Base-by-base conservation (phyloP, 2,329 filamentous ascomycete species). In the Colletotrichum brevisporum region DNA sequence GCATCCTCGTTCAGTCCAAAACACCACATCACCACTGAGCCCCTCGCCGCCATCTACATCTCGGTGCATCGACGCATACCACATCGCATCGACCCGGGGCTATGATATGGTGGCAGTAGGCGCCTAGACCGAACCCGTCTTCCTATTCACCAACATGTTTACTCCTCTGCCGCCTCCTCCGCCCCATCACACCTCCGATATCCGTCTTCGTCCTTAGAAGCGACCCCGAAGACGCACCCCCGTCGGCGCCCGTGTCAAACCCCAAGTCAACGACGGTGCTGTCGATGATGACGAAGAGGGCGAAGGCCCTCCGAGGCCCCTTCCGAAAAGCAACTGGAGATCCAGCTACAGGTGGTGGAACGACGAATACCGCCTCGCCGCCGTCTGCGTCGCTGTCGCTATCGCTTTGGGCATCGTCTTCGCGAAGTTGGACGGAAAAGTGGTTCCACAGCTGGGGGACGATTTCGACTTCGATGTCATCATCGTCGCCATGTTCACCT, bases 401-500 rank as follows among this genome's bases (percentile, higher is more conserved):
- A 61, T 71, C 10, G 70, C 69, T 6, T 75, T 82, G 12, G 67
- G 75, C 27, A 47, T 74, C 16, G 67, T 82, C 5, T 73, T 82
- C 10, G 71, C 67, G 54, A 56, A 71, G 8, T 81, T 76, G 67
- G 76, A 82, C 52, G 73, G 75, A 18, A 71, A 75, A 24, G 67
- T 76, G 1, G 75, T 78, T 41, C 80, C 80, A 0, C 71, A 73
- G 12, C 74, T 79, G 54, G 71, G 64, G 5, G 70, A 70, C 24
- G 72, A 76, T 0, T 36, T 82, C 6, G 72, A 78, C 21, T 72
- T 81, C 4, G 78, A 79, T 71, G 81, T 80, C 24, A 66, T 77
- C 27, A 73, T 82, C 24, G 77, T 82, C 39, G 78, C 78, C n/a
- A 71, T 82, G 47, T 79, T 81, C 73, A 80, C 77, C 6, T 69